Conservation (phyloP, 805 yeast species). For the Cephaloascus fragrans region DNA sequence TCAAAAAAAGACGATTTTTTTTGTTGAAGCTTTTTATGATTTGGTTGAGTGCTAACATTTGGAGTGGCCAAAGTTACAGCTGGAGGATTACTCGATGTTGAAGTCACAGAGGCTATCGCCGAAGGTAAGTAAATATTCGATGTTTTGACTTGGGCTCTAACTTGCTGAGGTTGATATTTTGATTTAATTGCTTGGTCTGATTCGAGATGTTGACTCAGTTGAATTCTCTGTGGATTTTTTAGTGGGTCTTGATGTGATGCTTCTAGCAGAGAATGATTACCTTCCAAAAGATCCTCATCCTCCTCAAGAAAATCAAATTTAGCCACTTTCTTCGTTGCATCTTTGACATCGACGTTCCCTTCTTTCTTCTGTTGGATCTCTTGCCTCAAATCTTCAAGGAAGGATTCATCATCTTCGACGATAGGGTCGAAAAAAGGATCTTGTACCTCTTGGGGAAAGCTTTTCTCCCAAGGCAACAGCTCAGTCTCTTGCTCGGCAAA, state of each 20-base stretch:
- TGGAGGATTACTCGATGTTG: constrained; percentile 3
- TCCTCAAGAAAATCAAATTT: constrained; percentile 31
- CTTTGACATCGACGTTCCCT: constrained; percentile 10
- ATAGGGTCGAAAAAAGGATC: constrained; percentile 1
- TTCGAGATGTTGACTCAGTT: constrained; percentile 3
- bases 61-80: too few relatives aligned
- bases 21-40: constrained; percentile 14
- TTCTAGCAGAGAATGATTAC: constrained; percentile 27
- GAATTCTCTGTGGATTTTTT: constrained; percentile 3
- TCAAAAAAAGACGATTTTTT: constrained; percentile 36
- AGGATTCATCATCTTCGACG: constrained; percentile 10
- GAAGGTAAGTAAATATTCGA: not conserved
- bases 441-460: constrained; percentile 2
- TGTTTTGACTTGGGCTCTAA: too few relatives aligned
- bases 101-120: not conserved
- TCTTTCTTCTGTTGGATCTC: constrained; percentile 2
- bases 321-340: constrained; percentile 22
- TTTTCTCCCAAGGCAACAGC: constrained; percentile 9
- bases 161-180: not conserved
- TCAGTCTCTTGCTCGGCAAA: constrained; percentile 1
- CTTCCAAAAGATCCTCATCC: constrained; percentile 36
- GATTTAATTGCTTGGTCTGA: constrained; percentile 1
- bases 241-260: constrained; percentile 18
- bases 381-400: constrained; percentile 8
- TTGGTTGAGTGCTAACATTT: constrained; percentile 4